Evolutionary conservation across 768 basidiomycete genomes (phyloP).

Genomic region (Cantharellus cinnabarinus): DNA sequence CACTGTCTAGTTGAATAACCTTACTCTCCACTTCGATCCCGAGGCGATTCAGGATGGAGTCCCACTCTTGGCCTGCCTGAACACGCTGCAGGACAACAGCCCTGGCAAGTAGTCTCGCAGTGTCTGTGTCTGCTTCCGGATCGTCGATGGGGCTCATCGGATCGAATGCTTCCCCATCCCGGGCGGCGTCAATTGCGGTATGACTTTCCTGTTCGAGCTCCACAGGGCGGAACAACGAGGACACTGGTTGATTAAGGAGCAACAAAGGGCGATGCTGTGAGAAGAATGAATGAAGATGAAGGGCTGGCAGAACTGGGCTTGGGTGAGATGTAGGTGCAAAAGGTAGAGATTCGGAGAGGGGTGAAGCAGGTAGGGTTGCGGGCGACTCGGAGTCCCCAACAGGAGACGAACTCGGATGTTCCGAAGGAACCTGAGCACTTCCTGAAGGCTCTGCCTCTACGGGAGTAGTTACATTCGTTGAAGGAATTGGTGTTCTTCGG

Average conservation of each 20-base stretch:
- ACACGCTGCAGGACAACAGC: constrained; percentile 49
- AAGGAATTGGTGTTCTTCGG: not conserved
- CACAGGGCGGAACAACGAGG: not conserved
- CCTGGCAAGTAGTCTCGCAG: constrained; percentile 59
- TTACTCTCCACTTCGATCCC: constrained; percentile 36
- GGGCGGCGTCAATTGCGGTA: constrained; percentile 1
- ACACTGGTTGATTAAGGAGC: constrained; percentile 37
- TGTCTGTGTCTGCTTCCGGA: constrained; percentile 56
- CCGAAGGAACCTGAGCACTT: not conserved
- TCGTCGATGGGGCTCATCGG: constrained; percentile 2
- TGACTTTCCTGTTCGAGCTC: not conserved
- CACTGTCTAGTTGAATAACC: constrained; percentile 55
- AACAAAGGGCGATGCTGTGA: constrained; percentile 62
- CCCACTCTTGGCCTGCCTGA: constrained; percentile 45
- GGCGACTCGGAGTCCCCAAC: not conserved
- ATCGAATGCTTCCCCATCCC: constrained; percentile 10
- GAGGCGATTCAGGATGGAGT: constrained; percentile 39
- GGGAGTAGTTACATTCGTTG: not conserved
- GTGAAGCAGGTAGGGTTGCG: not conserved
- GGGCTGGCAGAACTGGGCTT: constrained; percentile 39
- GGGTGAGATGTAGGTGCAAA: constrained; percentile 11
- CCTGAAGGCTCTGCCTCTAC: not conserved
- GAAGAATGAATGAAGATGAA: constrained; percentile 72
- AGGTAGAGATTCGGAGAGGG: constrained; percentile 1
- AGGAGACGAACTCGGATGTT: not conserved